Evolutionary conservation across 1,284 basidiomycete genomes (phyloP).

Genomic region (Ustilago loliicola): DNA sequence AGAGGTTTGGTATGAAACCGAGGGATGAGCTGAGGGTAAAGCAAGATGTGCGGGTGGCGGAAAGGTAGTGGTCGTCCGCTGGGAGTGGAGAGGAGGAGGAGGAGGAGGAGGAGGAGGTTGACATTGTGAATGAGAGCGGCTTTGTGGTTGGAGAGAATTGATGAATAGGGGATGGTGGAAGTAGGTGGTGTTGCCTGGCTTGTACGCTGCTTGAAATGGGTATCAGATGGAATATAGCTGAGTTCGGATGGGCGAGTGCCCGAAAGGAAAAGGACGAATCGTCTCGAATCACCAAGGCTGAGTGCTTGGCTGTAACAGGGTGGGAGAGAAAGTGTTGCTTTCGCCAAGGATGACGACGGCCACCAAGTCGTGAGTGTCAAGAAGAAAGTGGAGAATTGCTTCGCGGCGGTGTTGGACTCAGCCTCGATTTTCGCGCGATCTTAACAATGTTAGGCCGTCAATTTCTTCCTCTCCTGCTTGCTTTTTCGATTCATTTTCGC

Average conservation of each 20-base stretch:
- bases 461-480: not conserved
- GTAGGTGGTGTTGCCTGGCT: not conserved
- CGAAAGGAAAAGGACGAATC: no score
- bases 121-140: not conserved
- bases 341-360: not conserved
- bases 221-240: no score
- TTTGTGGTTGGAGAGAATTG: no score
- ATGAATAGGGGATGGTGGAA: slow-evolving; percentile 1
- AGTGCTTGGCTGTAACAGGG: no score
- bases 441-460: not conserved
- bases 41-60: slow-evolving; percentile 33
- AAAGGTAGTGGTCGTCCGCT: slow-evolving; percentile 21
- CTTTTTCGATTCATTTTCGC: slow-evolving; percentile 2
- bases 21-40: not conserved
- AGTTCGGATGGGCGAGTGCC: no score
- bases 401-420: slow-evolving; percentile 16
- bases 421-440: not conserved
- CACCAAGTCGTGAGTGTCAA: not conserved
- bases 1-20: slow-evolving; percentile 23
- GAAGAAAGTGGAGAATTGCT: slow-evolving; percentile 6
- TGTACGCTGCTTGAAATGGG: not conserved
- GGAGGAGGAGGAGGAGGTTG: slow-evolving; percentile 5
- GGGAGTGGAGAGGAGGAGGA: slow-evolving; percentile 20
- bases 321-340: not conserved
- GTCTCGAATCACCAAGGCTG: no score